Percentiles rank a stretch among this genome's conserved stretches.
Evolutionary conservation across 345 rosid genomes (phyloP).

Genomic region (Fremontodendron californicum): DNA sequence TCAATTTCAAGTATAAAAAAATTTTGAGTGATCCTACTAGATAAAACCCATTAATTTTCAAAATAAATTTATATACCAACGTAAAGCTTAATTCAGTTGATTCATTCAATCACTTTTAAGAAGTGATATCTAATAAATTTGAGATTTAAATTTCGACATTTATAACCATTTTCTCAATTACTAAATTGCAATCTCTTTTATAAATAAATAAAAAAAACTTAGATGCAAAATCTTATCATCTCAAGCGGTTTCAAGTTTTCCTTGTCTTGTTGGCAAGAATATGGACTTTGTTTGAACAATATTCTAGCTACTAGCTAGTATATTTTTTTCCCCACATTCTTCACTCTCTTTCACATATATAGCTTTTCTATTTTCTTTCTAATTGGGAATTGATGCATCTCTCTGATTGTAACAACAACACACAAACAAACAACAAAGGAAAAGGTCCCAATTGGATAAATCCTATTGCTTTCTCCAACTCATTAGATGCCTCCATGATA

Average conservation of each 20-base stretch:
- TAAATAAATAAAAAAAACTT: too few species aligned
- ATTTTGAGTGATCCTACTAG: too few species aligned
- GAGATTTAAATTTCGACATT: too few species aligned
- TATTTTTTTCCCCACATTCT: not conserved
- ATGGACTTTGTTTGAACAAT: not conserved
- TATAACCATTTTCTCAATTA: too few species aligned
- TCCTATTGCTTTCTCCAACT: slow-evolving; percentile 33
- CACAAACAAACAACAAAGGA: not conserved
- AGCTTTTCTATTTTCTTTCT: slow-evolving; percentile 9
- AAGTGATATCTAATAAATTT: too few species aligned
- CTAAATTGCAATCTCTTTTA: too few species aligned
- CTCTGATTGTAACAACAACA: slow-evolving; percentile 15
- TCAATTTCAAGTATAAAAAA: too few species aligned
- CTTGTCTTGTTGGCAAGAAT: not conserved
- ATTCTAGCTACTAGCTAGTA: too few species aligned
- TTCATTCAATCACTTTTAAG: too few species aligned
- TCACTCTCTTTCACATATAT: not conserved
- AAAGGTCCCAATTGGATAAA: slow-evolving; percentile 46
- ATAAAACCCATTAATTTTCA: too few species aligned
- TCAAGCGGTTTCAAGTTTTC: not conserved
- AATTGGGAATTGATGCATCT: slow-evolving; percentile 23
- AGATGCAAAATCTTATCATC: not conserved
- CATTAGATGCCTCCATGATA: slow-evolving; percentile 49
- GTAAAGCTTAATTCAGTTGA: too few species aligned
- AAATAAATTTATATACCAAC: too few species aligned